Evolutionary conservation across 306 rosid genomes (phyloP).

Genomic region (Rosa chinensis): DNA sequence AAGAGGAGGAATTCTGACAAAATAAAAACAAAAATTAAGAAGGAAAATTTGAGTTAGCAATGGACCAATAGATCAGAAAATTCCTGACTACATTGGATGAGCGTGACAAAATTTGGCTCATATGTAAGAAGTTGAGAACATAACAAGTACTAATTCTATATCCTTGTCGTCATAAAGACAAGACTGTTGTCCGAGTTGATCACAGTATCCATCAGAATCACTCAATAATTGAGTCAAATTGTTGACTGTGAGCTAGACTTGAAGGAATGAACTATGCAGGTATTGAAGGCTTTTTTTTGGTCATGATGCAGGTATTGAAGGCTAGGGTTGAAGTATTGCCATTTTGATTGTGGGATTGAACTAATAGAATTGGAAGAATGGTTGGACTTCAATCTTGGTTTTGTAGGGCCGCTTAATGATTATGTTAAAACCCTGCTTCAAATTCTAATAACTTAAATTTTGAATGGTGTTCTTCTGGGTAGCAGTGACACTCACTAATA

Average conservation of each 20-base stretch:
- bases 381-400: neutral
- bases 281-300: neutral
- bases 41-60: no score
- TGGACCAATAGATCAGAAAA: no score
- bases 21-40: no score
- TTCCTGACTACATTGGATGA: no score
- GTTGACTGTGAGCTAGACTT: neutral
- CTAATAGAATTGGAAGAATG: neutral
- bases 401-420: neutral
- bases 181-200: neutral
- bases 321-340: neutral
- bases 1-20: no score
- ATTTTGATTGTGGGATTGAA: neutral
- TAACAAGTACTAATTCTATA: neutral
- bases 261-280: neutral
- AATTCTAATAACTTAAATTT: neutral
- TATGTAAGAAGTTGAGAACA: neutral
- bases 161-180: neutral
- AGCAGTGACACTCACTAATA: neutral
- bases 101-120: no score
- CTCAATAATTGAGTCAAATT: neutral
- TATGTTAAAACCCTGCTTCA: neutral
- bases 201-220: neutral
- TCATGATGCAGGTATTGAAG: neutral
- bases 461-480: neutral